phyloP scores from a whole-genome alignment of 1,284 basidiomycete genomes.

The Xerocomus nothofagi region DNA sequence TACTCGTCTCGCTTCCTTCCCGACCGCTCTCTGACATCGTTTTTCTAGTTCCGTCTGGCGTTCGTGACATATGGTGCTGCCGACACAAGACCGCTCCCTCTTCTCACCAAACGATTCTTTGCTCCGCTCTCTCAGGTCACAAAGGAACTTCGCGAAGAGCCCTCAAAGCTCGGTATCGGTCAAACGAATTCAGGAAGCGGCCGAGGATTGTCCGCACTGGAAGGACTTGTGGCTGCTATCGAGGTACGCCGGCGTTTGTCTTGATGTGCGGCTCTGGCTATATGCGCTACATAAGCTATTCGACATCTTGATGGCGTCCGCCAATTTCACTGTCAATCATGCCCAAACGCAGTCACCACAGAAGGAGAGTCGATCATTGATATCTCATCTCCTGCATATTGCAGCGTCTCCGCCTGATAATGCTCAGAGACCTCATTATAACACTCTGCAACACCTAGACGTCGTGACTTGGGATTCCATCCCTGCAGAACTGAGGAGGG shows the following conservation, averaged over 20 bases:
- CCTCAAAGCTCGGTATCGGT: constrained; percentile 54
- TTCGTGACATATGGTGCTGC: constrained; percentile 58
- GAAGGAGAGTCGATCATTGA: constrained; percentile 34
- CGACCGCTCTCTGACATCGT: constrained; percentile 5
- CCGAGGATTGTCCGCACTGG: constrained; percentile 65
- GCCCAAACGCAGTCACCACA: constrained; percentile 25
- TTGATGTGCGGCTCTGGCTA: neutral
- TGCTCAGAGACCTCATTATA: constrained; percentile 55
- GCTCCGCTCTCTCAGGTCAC: constrained; percentile 39
- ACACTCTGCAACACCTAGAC: constrained; percentile 53
- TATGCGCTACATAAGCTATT: constrained; percentile 25
- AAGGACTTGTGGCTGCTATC: constrained; percentile 67
- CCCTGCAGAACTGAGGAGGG: constrained; percentile 63
- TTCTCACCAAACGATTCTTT: constrained; percentile 61
- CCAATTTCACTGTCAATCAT: constrained; percentile 13
- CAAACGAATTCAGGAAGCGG: constrained; percentile 48
- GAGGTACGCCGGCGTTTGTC: constrained; percentile 48
- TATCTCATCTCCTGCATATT: constrained; percentile 61
- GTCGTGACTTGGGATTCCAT: constrained; percentile 64
- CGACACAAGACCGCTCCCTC: constrained; percentile 51
- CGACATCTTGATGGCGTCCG: constrained; percentile 31
- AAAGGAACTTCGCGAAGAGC: constrained; percentile 50
- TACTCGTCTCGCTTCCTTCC: constrained; percentile 21
- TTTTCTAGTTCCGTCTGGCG: constrained; percentile 49
- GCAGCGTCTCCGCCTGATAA: constrained; percentile 57